phyloP scores from a whole-genome alignment of 2,329 filamentous ascomycete genomes.

The Arthrobotrys sinensis region DNA sequence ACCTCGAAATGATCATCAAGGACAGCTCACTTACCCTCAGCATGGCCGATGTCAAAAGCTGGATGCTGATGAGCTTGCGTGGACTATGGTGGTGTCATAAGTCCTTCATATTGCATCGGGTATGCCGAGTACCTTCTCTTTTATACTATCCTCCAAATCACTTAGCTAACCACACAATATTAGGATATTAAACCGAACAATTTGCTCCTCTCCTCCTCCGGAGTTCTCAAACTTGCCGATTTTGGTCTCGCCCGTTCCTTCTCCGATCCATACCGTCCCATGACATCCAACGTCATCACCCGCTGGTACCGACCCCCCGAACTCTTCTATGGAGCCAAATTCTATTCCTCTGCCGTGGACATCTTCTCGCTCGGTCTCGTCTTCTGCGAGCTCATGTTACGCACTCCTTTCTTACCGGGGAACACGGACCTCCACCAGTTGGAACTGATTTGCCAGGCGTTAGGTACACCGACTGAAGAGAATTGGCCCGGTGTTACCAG shows the following conservation, averaged over 20 bases:
- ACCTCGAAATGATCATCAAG: slow-evolving; percentile 93
- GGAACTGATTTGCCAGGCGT: slow-evolving; percentile 83
- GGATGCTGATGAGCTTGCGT: slow-evolving; percentile 97
- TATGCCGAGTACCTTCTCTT: slow-evolving; percentile 9
- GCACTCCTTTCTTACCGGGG: slow-evolving; percentile 86
- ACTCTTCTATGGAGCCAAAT: slow-evolving; percentile 88
- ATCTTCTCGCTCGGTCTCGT: slow-evolving; percentile 95
- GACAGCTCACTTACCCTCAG: slow-evolving; percentile 87
- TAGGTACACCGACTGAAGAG: slow-evolving; percentile 92
- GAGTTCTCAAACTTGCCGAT: slow-evolving; percentile 95
- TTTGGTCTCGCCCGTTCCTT: slow-evolving; percentile 94
- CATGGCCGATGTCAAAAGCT: slow-evolving; percentile 92
- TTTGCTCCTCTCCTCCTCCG: slow-evolving; percentile 90
- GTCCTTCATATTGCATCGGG: slow-evolving; percentile 89
- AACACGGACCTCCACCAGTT: slow-evolving; percentile 90
- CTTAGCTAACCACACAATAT: neutral
- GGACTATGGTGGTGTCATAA: slow-evolving; percentile 98
- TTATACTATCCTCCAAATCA: neutral
- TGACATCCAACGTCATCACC: slow-evolving; percentile 96
- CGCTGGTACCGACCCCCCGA: slow-evolving; percentile 97
- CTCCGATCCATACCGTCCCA: slow-evolving; percentile 86
- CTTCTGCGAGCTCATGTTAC: slow-evolving; percentile 89
- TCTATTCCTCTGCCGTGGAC: slow-evolving; percentile 92
- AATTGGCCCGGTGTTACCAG: slow-evolving; percentile 93
- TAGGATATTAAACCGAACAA: slow-evolving; percentile 98